Percentiles rank a stretch among this genome's conserved stretches.
phyloP scores from a whole-genome alignment of 2,329 filamentous ascomycete genomes.

The Phoma sp. region DNA sequence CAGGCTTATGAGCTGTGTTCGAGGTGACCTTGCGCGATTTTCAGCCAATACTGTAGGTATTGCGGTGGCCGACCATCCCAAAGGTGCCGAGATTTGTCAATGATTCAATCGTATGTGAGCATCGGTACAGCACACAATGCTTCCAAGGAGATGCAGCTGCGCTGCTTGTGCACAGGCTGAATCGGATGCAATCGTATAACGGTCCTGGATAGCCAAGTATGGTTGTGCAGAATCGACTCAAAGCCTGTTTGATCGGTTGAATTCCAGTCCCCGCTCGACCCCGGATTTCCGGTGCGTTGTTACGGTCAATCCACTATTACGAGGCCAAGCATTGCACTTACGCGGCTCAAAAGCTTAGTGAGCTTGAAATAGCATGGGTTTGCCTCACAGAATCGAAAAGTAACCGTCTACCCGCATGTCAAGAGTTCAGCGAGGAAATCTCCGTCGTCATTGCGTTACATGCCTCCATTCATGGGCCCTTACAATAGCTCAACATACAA shows the following conservation, averaged over 20 bases:
- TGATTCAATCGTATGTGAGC: no score
- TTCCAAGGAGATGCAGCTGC: no score
- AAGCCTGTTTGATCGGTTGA: background rate
- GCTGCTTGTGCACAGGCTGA: no score
- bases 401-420: no score
- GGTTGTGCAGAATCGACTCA: background rate
- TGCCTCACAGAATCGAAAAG: background rate
- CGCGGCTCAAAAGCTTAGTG: constrained; percentile 12
- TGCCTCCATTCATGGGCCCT: no score
- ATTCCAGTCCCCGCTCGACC: constrained; percentile 9
- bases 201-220: background rate
- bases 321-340: constrained; percentile 5
- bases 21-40: constrained; percentile 13
- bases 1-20: constrained; percentile 1
- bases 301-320: constrained; percentile 4
- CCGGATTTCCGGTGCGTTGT: constrained; percentile 1
- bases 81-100: no score
- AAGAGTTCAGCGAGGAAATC: no score
- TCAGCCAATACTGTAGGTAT: background rate
- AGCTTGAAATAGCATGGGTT: background rate
- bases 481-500: background rate
- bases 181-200: background rate
- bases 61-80: no score
- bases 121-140: background rate
- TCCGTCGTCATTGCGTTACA: no score